Percentiles rank a stretch among this genome's conserved stretches.
Conservation (phyloP, 176 grass and related monocot species). For the Panicum miliaceum region DNA sequence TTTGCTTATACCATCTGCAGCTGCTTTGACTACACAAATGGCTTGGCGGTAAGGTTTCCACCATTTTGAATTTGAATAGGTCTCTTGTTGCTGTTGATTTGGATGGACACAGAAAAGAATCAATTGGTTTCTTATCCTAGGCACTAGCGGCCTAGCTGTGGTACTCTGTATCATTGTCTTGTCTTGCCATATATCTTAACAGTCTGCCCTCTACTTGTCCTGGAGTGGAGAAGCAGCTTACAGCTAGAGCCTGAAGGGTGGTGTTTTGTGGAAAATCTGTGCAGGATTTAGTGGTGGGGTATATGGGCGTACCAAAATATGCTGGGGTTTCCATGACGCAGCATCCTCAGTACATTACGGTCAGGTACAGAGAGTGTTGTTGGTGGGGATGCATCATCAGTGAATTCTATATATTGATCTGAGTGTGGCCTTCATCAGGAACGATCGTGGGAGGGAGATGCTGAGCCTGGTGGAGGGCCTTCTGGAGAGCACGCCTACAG, state of each 20-base stretch:
- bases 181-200: neutral
- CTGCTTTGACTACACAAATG: constrained; percentile 99
- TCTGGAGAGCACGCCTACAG: constrained; percentile 77
- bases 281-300: constrained; percentile 97
- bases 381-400: neutral
- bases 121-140: neutral
- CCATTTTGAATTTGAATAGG: constrained; percentile 33
- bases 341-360: constrained; percentile 96
- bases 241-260: neutral
- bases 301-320: constrained; percentile 97
- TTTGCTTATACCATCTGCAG: constrained; percentile 57
- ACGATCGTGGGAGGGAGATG: constrained; percentile 87
- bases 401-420: neutral
- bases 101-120: neutral
- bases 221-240: neutral
- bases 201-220: neutral
- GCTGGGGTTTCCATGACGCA: constrained; percentile 84
- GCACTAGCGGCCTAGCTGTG: neutral
- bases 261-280: constrained; percentile 25
- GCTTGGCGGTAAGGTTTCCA: constrained; percentile 74
- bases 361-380: constrained; percentile 62
- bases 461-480: constrained; percentile 75
- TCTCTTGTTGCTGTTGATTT: neutral
- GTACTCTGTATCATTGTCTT: neutral
- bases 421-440: constrained; percentile 48